These are phyloP conservation scores for Pogostemon cablin DNA, from an alignment of 257 asterid genomes.

Conservation along the genomic window DNA sequence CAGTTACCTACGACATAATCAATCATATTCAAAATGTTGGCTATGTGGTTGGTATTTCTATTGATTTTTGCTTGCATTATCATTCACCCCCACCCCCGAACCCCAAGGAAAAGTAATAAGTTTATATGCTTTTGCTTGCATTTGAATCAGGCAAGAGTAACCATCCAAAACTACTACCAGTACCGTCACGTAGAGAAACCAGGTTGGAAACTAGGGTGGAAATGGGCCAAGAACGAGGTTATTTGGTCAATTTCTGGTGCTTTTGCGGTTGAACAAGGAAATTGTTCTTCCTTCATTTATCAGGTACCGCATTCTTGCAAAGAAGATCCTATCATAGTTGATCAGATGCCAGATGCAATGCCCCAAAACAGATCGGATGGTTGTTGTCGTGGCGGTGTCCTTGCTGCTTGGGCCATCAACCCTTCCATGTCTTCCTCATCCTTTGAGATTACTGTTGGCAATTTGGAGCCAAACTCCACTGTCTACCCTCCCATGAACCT, in stretches of 20 bases:
- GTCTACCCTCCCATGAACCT: slow-evolving; percentile 48
- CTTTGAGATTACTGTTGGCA: slow-evolving; percentile 59
- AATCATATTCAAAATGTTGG: slow-evolving; percentile 53
- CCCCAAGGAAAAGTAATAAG: neutral
- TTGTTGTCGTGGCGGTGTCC: slow-evolving; percentile 62
- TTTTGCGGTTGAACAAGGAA: slow-evolving; percentile 58
- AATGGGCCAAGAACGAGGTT: slow-evolving; percentile 53
- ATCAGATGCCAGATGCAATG: slow-evolving; percentile 47
- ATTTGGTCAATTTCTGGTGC: slow-evolving; percentile 71
- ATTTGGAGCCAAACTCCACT: slow-evolving; percentile 49
- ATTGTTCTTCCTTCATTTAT: slow-evolving; percentile 54
- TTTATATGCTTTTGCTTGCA: neutral
- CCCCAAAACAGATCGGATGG: slow-evolving; percentile 41
- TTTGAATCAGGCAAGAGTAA: slow-evolving; percentile 57
- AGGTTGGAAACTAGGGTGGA: slow-evolving; percentile 82
- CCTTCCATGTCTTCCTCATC: slow-evolving; percentile 50
- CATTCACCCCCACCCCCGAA: neutral
- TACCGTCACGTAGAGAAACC: slow-evolving; percentile 64
- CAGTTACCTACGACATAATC: slow-evolving; percentile 53
- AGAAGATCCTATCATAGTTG: slow-evolving; percentile 49
- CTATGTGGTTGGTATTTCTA: slow-evolving; percentile 51
- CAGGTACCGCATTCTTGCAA: slow-evolving; percentile 64
- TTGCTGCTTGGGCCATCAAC: slow-evolving; percentile 53
- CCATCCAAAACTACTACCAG: slow-evolving; percentile 66
- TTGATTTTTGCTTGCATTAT: neutral